phyloP scores from a whole-genome alignment of 139 green algal genomes.

The Micromonas commoda region DNA sequence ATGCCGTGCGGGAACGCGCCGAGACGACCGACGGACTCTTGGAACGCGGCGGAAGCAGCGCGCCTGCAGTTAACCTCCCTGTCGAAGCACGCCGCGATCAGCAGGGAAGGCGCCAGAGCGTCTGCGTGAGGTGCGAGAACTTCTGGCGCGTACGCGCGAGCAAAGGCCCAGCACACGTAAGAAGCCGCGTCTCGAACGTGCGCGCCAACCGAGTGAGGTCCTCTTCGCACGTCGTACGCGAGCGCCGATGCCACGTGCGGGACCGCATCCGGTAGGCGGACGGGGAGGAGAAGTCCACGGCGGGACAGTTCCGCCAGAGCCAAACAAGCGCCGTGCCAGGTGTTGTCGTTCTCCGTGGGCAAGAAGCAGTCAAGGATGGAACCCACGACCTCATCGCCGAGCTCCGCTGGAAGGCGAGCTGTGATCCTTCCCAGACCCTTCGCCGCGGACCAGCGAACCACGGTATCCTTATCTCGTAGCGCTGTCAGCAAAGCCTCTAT shows the following conservation, averaged over 20 bases:
- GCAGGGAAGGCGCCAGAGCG: constrained; percentile 63
- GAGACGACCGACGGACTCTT: constrained; percentile 86
- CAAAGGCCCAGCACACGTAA: constrained; percentile 96
- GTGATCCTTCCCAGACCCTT: constrained; percentile 86
- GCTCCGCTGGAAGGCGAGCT: constrained; percentile 64
- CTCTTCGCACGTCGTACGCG: constrained; percentile 81
- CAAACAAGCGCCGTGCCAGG: constrained; percentile 93
- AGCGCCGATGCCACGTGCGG: constrained; percentile 55
- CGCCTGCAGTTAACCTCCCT: constrained; percentile 77
- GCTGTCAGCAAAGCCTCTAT: constrained; percentile 59
- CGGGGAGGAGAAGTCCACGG: constrained; percentile 74
- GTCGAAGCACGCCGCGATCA: constrained; percentile 83
- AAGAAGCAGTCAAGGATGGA: constrained; percentile 62
- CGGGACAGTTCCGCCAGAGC: constrained; percentile 88
- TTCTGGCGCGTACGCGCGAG: constrained; percentile 69
- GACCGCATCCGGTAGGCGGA: constrained; percentile 49
- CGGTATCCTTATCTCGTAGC: constrained; percentile 82
- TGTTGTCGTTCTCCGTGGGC: constrained; percentile 55
- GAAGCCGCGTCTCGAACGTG: constrained; percentile 90
- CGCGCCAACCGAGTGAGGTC: constrained; percentile 78
- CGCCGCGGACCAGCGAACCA: constrained; percentile 86
- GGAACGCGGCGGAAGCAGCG: constrained; percentile 88
- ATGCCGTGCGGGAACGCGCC: constrained; percentile 85
- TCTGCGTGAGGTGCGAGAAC: constrained; percentile 44
- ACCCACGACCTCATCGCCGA: constrained; percentile 79